Evolutionary conservation across 495 filamentous ascomycete genomes (phyloP).

Genomic region (Penicillium turbatum): DNA sequence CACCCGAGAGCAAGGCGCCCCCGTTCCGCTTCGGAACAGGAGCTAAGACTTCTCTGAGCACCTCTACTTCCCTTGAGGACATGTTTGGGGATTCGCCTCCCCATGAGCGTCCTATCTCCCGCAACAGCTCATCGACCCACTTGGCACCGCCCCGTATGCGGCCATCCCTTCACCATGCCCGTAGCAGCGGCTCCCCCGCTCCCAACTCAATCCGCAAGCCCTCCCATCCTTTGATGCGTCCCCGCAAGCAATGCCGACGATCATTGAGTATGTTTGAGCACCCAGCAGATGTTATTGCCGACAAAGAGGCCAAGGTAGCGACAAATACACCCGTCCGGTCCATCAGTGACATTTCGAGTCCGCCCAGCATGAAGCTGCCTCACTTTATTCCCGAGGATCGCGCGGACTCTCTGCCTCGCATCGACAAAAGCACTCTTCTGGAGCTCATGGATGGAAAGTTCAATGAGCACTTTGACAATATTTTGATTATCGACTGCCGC

Average conservation of each 20-base stretch:
- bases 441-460: constrained; percentile 85
- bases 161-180: constrained; percentile 55
- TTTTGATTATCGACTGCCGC: constrained; percentile 87
- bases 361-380: constrained; percentile 69
- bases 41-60: constrained; percentile 48
- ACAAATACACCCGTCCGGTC: constrained; percentile 58
- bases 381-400: constrained; percentile 79
- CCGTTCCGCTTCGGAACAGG: constrained; percentile 70
- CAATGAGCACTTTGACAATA: constrained; percentile 64
- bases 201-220: constrained; percentile 64
- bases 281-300: constrained; percentile 78
- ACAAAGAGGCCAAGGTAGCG: constrained; percentile 53
- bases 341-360: constrained; percentile 71
- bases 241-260: constrained; percentile 81
- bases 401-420: constrained; percentile 80
- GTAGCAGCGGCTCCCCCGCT: constrained; percentile 67
- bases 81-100: constrained; percentile 77
- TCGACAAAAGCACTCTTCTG: constrained; percentile 72
- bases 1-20: constrained; percentile 59
- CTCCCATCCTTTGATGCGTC: constrained; percentile 67
- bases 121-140: constrained; percentile 30
- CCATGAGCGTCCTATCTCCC: constrained; percentile 49
- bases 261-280: constrained; percentile 97
- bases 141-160: constrained; percentile 53
- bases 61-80: constrained; percentile 65